These are phyloP conservation scores for Leccinum variicolor DNA, from an alignment of 768 basidiomycete species.

Conservation along the genomic window DNA sequence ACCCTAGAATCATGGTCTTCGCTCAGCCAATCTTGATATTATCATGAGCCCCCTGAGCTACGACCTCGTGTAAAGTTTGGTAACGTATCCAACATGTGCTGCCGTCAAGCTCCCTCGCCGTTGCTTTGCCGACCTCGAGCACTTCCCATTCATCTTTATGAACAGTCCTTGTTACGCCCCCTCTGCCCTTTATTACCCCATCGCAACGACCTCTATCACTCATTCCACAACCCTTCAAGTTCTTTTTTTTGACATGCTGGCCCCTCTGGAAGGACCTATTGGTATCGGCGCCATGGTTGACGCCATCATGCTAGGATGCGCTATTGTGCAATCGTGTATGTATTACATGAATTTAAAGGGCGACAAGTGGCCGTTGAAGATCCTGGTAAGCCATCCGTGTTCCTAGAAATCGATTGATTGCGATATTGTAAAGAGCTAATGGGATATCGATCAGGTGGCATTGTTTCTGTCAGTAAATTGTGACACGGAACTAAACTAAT, in stretches of 20 bases:
- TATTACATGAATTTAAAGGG: constrained; percentile 22
- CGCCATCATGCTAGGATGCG: constrained; percentile 23
- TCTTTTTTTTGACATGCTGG: constrained; percentile 12
- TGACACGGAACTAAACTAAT: not conserved
- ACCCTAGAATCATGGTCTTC: not conserved
- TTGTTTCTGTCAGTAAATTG: constrained; percentile 18
- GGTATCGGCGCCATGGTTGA: constrained; percentile 19
- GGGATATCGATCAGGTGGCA: constrained; percentile 7
- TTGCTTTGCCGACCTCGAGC: constrained; percentile 12
- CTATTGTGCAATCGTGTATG: constrained; percentile 23
- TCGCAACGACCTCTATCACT: not conserved
- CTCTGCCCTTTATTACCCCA: constrained; percentile 16
- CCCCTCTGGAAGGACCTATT: constrained; percentile 26
- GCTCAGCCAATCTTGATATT: constrained; percentile 16
- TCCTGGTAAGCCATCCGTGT: constrained; percentile 15
- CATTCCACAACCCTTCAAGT: not conserved
- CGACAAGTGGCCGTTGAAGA: constrained; percentile 10
- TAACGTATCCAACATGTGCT: constrained; percentile 12
- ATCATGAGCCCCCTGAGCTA: not conserved
- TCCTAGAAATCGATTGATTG: not conserved
- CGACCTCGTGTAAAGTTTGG: constrained; percentile 1
- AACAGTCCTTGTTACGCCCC: constrained; percentile 8
- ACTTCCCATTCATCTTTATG: constrained; percentile 4
- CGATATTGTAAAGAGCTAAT: not conserved
- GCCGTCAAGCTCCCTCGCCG: not conserved